Evolutionary conservation across 371 early-diverging fungal genomes (phyloP), one percentile per base, ranked within the genome.

Genomic region (Parasitella parasitica): DNA sequence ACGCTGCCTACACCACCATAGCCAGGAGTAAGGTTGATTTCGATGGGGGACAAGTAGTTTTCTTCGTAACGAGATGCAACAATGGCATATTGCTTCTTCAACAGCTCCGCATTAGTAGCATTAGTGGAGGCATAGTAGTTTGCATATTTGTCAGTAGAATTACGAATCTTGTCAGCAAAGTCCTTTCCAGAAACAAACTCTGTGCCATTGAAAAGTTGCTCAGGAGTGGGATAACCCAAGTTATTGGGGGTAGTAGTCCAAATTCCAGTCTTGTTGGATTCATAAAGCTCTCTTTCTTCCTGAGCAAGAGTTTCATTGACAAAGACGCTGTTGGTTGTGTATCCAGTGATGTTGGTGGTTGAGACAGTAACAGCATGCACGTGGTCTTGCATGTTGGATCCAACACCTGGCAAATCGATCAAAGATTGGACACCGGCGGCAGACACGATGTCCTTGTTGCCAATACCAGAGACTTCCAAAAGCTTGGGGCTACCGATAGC

Each of bases 351-450:
- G 16, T 58, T 58, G 49, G 59, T 53, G 11, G 57, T 53, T 15
- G 64, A 41, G 0, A 64, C 64, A 37, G 58, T 43, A 28, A 64
- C 59, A 26, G 53, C 64, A 36, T 64, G 64, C 13, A 64, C 58
- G 41, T 78, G 78, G 48, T 78, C 76, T 49, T 56, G 66, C 16
- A 78, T 59, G 51, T 78, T 73, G 30, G 53, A 53, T 1, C 78
- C 78, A 4, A 78, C 73, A 26, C 78, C 78, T 20, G 74, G 59
- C 6, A 67, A 43, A 22, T 67, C 39, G 20, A 58, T 24, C 34
- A 63, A 43, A 20, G 54, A 18, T 11, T 64, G 24, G 12, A 63
- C 54, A 26, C 63, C 59, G 18, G 49, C 57, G 12, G 50, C 36
- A 22, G 50, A 15, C 2, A 67, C 35, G n/a, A 57, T 58, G 0